A percentile compares a stretch with the other conserved stretches of the same genome.
These are phyloP conservation scores for Limnanthes douglasii DNA, from an alignment of 345 rosid species.

Conservation along the genomic window DNA sequence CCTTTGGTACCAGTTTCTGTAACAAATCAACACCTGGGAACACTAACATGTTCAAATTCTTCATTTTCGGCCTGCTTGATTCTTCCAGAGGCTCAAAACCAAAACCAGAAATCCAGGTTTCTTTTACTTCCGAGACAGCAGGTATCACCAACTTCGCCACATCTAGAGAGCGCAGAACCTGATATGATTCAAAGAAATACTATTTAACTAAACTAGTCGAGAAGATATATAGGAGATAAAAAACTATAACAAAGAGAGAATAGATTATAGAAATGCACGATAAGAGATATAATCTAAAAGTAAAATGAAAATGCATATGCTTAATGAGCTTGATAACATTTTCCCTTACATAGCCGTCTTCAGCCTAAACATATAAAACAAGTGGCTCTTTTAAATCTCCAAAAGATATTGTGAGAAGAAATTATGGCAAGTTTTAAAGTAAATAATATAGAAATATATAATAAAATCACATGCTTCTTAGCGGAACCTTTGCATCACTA, in stretches of 20 bases:
- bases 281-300: not conserved
- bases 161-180: conserved; percentile 60
- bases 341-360: no score
- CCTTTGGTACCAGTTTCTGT: conserved; percentile 39
- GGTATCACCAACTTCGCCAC: conserved; percentile 84
- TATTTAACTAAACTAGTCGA: not conserved
- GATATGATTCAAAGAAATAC: conserved; percentile 9
- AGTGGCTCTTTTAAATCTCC: no score
- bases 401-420: no score
- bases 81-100: conserved; percentile 49
- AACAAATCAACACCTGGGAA: conserved; percentile 91
- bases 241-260: not conserved
- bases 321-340: no score
- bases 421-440: no score
- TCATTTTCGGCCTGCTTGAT: conserved; percentile 25
- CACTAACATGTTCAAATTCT: conserved; percentile 54
- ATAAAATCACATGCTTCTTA: no score
- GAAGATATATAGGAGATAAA: not conserved
- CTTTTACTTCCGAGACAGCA: conserved; percentile 70
- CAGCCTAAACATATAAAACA: no score
- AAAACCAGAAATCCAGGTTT: conserved; percentile 84
- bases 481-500: no score
- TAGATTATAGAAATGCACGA: not conserved
- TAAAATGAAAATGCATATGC: conserved; percentile 1
- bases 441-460: no score